Conservation (phyloP, 345 rosid genomes). For the Lagerstroemia speciosa region DNA sequence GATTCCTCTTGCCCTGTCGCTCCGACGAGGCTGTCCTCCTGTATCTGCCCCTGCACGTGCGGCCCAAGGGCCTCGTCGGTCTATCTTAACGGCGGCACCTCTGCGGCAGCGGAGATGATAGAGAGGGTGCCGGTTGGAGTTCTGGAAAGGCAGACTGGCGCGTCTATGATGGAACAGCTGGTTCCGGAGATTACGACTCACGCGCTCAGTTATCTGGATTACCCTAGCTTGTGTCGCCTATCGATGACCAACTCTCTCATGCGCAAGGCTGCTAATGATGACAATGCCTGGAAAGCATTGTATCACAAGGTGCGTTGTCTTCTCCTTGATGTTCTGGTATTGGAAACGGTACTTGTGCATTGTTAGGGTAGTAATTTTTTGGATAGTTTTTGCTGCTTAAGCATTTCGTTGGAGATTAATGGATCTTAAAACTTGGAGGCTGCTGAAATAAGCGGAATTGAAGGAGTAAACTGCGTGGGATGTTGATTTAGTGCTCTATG, state of each 20-base stretch:
- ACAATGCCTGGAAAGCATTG: constrained; percentile 98
- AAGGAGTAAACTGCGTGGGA: neutral
- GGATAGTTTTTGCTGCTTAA: neutral
- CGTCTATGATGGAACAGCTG: constrained; percentile 98
- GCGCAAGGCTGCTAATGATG: constrained; percentile 98
- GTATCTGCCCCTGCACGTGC: constrained; percentile 27
- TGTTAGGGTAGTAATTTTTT: neutral
- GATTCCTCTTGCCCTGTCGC: constrained; percentile 8
- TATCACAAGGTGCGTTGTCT: constrained; percentile 65
- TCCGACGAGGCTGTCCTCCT: constrained; percentile 5
- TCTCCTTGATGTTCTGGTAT: neutral
- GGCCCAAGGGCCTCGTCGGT: constrained; percentile 2
- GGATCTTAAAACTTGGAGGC: neutral
- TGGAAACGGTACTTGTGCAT: neutral
- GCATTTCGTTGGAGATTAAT: neutral
- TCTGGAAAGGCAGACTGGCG: constrained; percentile 57
- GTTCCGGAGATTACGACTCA: constrained; percentile 98
- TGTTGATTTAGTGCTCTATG: too few relatives aligned
- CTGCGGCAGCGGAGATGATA: constrained; percentile 16
- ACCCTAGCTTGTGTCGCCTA: constrained; percentile 80
- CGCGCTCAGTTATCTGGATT: constrained; percentile 97
- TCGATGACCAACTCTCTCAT: constrained; percentile 97
- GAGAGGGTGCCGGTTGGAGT: constrained; percentile 22
- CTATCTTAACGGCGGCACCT: neutral
- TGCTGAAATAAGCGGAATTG: neutral